Conservation (phyloP, 192 early-diverging fungal species). For the Coemansia sp. region DNA sequence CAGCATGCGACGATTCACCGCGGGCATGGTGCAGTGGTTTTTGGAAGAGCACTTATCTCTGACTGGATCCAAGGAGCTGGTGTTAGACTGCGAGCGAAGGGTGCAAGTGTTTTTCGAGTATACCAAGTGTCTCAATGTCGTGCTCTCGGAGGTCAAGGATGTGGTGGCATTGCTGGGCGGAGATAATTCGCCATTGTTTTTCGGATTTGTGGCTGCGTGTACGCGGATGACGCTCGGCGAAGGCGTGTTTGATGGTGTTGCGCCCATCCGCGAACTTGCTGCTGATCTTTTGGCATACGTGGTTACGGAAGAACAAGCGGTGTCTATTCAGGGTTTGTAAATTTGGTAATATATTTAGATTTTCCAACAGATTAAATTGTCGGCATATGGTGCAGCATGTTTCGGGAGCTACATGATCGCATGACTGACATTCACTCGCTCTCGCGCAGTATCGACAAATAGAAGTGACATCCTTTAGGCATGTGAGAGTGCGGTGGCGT, state of each 20-base stretch:
- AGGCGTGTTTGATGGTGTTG: conserved; percentile 23
- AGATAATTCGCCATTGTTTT: conserved; percentile 46
- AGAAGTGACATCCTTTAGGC: not conserved
- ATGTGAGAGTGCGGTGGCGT: not conserved
- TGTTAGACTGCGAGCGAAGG: conserved; percentile 8
- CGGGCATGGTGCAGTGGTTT: conserved; percentile 40
- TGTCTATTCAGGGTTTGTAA: conserved; percentile 33
- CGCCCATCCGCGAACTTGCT: conserved; percentile 35
- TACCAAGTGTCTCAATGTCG: conserved; percentile 45
- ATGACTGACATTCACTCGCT: not conserved
- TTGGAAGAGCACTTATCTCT: conserved; percentile 41
- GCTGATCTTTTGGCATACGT: conserved; percentile 49
- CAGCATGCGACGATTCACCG: conserved; percentile 24
- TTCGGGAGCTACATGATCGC: no score
- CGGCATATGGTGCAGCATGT: no score
- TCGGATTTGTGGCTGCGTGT: conserved; percentile 52
- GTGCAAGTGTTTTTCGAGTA: conserved; percentile 46
- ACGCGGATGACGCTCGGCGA: conserved; percentile 49
- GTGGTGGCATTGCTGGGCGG: conserved; percentile 48
- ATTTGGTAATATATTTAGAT: not conserved
- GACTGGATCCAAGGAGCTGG: not conserved
- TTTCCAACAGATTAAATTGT: not conserved
- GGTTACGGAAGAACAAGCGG: conserved; percentile 53
- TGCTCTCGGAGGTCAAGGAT: conserved; percentile 47
- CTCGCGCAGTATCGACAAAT: conserved; percentile 1